These are phyloP conservation scores for Ustilago esculenta DNA, from an alignment of 1,284 basidiomycete species.

Conservation along the genomic window DNA sequence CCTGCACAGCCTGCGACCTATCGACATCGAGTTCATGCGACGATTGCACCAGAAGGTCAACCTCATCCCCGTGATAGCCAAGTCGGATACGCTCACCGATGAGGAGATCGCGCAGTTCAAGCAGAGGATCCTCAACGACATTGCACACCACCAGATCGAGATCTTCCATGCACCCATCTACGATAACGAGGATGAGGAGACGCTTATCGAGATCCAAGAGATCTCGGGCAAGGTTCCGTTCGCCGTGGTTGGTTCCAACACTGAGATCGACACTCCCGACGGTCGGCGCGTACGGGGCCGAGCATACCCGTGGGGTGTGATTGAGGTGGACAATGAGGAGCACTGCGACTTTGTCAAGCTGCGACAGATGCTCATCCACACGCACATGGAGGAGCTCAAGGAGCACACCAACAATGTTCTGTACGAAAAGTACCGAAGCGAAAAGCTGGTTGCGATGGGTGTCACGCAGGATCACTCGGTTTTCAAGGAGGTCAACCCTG, in stretches of 20 bases:
- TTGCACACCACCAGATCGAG: slow-evolving; percentile 64
- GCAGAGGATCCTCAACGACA: slow-evolving; percentile 64
- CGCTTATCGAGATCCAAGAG: slow-evolving; percentile 63
- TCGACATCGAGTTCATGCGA: slow-evolving; percentile 67
- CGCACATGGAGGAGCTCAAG: slow-evolving; percentile 67
- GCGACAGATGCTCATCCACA: slow-evolving; percentile 67
- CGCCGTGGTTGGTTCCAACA: slow-evolving; percentile 64
- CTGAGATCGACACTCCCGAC: slow-evolving; percentile 63
- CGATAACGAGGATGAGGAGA: slow-evolving; percentile 65
- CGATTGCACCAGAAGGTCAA: slow-evolving; percentile 65
- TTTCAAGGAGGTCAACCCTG: slow-evolving; percentile 63
- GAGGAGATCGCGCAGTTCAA: slow-evolving; percentile 62
- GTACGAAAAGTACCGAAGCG: slow-evolving; percentile 64
- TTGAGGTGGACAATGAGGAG: slow-evolving; percentile 66
- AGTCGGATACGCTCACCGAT: slow-evolving; percentile 65
- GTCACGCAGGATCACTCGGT: slow-evolving; percentile 65
- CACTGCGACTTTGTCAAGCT: slow-evolving; percentile 67
- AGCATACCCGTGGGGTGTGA: slow-evolving; percentile 66
- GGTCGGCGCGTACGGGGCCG: slow-evolving; percentile 64
- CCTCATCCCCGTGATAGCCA: slow-evolving; percentile 66
- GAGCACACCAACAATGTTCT: slow-evolving; percentile 63
- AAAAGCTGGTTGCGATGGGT: slow-evolving; percentile 63
- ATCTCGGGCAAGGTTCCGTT: slow-evolving; percentile 65
- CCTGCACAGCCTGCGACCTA: slow-evolving; percentile 58
- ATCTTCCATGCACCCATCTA: slow-evolving; percentile 64